These are phyloP conservation scores for Sesbania bispinosa DNA, from an alignment of 306 rosid genomes.

Conservation along the genomic window DNA sequence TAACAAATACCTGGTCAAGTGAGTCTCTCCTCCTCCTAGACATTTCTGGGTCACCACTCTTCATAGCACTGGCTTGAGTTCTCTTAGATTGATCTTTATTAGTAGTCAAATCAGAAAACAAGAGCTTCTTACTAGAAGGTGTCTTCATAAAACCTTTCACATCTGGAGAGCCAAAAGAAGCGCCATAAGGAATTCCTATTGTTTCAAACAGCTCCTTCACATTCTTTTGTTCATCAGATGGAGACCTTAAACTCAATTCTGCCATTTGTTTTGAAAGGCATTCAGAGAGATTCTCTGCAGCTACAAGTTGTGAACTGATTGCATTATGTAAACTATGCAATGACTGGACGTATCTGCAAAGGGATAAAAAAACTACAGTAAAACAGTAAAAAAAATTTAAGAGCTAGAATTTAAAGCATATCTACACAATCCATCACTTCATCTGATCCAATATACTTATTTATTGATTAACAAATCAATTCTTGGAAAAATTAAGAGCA, in stretches of 20 bases:
- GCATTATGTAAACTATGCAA: constrained; percentile 68
- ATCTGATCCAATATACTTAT: background rate
- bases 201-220: constrained; percentile 81
- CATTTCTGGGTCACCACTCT: constrained; percentile 65
- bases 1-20: constrained; percentile 75
- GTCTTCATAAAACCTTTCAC: constrained; percentile 39
- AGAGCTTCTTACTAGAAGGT: constrained; percentile 44
- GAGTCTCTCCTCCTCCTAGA: constrained; percentile 97
- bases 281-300: constrained; percentile 86
- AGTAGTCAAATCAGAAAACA: constrained; percentile 45
- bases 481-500: background rate
- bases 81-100: constrained; percentile 47
- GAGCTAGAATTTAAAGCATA: too few species aligned
- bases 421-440: background rate
- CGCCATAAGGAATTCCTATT: constrained; percentile 85
- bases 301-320: constrained; percentile 74
- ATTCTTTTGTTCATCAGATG: constrained; percentile 50
- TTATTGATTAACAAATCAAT: background rate
- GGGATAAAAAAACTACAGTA: background rate
- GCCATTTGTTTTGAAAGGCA: constrained; percentile 78
- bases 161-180: constrained; percentile 64
- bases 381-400: too few species aligned
- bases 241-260: constrained; percentile 55
- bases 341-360: constrained; percentile 63
- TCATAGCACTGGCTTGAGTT: constrained; percentile 43